Percentiles rank a stretch among this genome's conserved stretches.
Evolutionary conservation across 768 basidiomycete species (phyloP).

Genomic region (Boletus insuetus): DNA sequence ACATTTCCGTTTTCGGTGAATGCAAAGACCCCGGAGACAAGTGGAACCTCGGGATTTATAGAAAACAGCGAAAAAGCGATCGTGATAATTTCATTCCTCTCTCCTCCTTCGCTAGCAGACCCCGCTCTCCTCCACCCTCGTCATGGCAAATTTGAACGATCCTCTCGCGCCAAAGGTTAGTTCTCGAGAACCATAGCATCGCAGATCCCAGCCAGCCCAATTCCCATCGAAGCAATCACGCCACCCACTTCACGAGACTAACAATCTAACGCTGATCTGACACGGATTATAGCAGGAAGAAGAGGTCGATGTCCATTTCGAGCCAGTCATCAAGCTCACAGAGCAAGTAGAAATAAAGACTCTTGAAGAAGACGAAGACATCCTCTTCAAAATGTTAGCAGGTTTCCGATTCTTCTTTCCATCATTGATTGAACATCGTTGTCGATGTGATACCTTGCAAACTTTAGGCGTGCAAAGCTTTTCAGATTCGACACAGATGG

Average conservation of each 20-base stretch:
- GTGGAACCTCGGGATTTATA: constrained; percentile 8
- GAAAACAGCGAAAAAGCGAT: constrained; percentile 18
- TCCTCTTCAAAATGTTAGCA: constrained; percentile 93
- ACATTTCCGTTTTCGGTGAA: constrained; percentile 10
- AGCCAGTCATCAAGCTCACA: constrained; percentile 95
- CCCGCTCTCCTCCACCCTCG: constrained; percentile 17
- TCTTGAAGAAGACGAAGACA: constrained; percentile 89
- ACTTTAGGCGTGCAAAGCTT: constrained; percentile 88
- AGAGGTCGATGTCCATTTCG: constrained; percentile 87
- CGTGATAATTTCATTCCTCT: constrained; percentile 24
- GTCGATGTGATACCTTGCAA: constrained; percentile 20
- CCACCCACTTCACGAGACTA: constrained; percentile 27
- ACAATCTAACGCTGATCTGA: constrained; percentile 26
- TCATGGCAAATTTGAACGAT: constrained; percentile 59
- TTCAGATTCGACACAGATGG: constrained; percentile 84
- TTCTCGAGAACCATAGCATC: constrained; percentile 13
- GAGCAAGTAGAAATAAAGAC: constrained; percentile 96
- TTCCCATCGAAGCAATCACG: constrained; percentile 26
- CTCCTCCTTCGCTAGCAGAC: constrained; percentile 15
- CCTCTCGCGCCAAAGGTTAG: constrained; percentile 72
- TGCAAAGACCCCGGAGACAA: constrained; percentile 27
- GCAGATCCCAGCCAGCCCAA: neutral
- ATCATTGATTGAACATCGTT: constrained; percentile 1
- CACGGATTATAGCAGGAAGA: constrained; percentile 48
- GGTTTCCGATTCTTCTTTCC: neutral